A percentile compares a stretch with the other conserved stretches of the same genome.
Conservation (phyloP, 2,329 filamentous ascomycete genomes). For the Curvularia lunata region DNA sequence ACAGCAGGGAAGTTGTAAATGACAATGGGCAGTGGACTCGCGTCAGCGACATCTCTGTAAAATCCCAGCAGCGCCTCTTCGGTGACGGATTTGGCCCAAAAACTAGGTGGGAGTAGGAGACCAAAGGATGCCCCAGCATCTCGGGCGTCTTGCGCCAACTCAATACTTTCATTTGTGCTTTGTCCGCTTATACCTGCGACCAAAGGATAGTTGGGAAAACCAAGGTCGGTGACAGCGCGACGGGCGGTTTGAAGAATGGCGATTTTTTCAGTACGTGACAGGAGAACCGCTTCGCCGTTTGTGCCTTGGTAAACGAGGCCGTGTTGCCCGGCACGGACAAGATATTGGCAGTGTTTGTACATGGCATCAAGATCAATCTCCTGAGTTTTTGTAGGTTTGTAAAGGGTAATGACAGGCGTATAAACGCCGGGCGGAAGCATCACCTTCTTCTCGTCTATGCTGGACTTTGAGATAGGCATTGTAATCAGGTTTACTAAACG, state of each 20-base stretch:
- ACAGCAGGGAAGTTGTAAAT: constrained; percentile 1
- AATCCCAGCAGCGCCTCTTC: neutral
- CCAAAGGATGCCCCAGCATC: neutral
- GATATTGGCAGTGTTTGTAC: neutral
- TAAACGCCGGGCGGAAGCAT: neutral
- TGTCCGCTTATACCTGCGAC: neutral
- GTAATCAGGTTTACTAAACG: neutral
- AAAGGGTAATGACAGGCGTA: neutral
- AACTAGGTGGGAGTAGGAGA: neutral
- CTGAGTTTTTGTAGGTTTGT: neutral
- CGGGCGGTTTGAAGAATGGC: neutral
- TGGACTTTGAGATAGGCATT: neutral
- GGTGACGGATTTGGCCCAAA: neutral
- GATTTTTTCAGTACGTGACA: neutral
- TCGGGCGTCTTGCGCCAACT: neutral
- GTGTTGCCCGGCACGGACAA: neutral
- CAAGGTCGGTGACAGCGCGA: neutral
- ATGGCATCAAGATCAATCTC: neutral
- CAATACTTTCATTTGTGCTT: neutral
- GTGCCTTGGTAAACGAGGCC: neutral
- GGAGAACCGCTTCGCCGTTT: neutral
- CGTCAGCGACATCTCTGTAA: neutral
- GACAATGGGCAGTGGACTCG: neutral
- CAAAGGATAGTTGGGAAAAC: neutral
- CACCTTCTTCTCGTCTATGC: neutral